A percentile compares a stretch with the other conserved stretches of the same genome.
Evolutionary conservation across 176 grass and related monocot species (phyloP).

Genomic region (Carex parvula): DNA sequence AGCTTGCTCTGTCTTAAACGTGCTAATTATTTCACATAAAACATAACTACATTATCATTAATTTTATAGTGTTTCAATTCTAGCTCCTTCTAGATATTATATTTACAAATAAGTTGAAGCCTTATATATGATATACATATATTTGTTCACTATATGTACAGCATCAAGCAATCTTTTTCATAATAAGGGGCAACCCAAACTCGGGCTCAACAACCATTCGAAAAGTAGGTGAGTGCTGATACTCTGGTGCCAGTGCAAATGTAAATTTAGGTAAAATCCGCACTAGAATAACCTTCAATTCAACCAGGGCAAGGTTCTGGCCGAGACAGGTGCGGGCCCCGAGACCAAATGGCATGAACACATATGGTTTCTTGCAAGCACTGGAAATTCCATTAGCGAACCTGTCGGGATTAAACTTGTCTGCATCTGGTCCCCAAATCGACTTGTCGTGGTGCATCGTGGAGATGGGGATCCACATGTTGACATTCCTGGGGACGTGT

Average conservation of each 20-base stretch:
- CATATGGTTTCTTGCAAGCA: constrained; percentile 26
- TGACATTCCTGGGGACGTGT: constrained; percentile 25
- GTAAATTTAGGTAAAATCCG: constrained; percentile 34
- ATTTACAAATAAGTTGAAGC: background rate
- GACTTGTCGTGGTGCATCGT: constrained; percentile 31
- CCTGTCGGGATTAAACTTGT: constrained; percentile 29
- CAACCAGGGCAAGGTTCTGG: constrained; percentile 58
- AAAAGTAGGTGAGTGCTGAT: constrained; percentile 43
- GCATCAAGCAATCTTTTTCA: constrained; percentile 15
- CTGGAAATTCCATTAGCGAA: constrained; percentile 17
- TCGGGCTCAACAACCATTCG: constrained; percentile 37
- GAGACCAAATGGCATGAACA: constrained; percentile 38
- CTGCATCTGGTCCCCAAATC: constrained; percentile 32
- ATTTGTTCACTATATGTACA: constrained; percentile 1
- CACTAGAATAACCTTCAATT: constrained; percentile 43
- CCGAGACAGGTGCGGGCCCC: constrained; percentile 37
- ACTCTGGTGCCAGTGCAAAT: constrained; percentile 37
- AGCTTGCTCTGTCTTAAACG: background rate
- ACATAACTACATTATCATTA: background rate
- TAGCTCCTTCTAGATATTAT: background rate
- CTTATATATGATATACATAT: constrained; percentile 1
- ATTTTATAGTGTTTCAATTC: background rate
- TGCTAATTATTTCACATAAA: background rate
- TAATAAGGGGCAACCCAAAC: constrained; percentile 38
- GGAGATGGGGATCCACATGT: constrained; percentile 26